Evolutionary conservation across 2,329 filamentous ascomycete species (phyloP), one percentile per base, ranked within the genome.

Genomic region (Colletotrichum tofieldiae): DNA sequence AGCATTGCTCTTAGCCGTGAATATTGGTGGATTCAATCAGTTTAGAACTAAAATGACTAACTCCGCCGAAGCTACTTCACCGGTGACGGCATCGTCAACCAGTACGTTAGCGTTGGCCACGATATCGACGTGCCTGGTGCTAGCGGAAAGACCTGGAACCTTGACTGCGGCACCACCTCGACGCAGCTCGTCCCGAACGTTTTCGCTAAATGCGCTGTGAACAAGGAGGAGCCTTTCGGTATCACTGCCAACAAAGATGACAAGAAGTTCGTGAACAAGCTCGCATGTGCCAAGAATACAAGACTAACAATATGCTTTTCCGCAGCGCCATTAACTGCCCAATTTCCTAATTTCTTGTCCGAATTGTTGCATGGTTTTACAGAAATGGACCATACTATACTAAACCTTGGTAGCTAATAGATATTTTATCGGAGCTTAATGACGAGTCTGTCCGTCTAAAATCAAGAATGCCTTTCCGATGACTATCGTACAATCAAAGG

Each of bases 271-370:
- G 69, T 63, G 7, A 37, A 23, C 12, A 20, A 18, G 18, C 6
- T n/a, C 9, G 20, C n/a, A 5, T 6, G 35, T 4, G n/a, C 14
- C 5, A 9, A 16, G 5, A n/a, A 11, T 8, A 8, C 9, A 52
- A 9, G 1, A 23, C 18, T 26, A 8, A 35, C 35, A 7, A 7
- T 18, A 3, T 9, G 20, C 9, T 47, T 5, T 14, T 11, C 5
- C 12, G 5, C 20, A 72, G 69, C 35, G 61, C 61, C 43, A 72
- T 72, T 45, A 64, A 72, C 65, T 72, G 69, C 65, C 69, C 59
- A 1, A 32, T 72, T 32, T 39, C 52, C 4, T 62, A 26, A 61
- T 11, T 45, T 6, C 14, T 7, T 2, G 8, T 12, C 9, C 43
- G 20, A 1, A 47, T n/a, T n/a, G 11, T 47, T 9, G 2, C 11